phyloP scores from a whole-genome alignment of 257 asterid genomes.

The Lavandula angustifolia region DNA sequence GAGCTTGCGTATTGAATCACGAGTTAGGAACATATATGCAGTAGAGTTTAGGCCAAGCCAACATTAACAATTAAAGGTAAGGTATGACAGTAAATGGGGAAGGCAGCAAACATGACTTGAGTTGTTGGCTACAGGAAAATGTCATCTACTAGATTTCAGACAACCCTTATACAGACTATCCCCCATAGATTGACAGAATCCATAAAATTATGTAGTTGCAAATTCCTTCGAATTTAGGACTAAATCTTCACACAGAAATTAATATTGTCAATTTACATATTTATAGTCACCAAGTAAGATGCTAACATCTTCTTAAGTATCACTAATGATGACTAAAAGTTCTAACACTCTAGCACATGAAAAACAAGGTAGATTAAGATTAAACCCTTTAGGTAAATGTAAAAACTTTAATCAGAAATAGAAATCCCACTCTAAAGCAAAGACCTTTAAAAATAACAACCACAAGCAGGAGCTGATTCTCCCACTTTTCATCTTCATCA shows the following conservation, averaged over 20 bases:
- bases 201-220: constrained; percentile 5
- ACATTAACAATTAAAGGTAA: neutral
- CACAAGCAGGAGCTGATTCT: constrained; percentile 2
- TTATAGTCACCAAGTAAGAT: constrained; percentile 9
- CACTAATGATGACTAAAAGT: neutral
- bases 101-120: constrained; percentile 15
- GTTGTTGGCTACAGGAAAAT: neutral
- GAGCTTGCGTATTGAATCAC: neutral
- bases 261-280: neutral
- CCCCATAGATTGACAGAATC: constrained; percentile 18
- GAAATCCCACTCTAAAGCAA: constrained; percentile 24
- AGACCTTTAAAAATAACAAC: constrained; percentile 19
- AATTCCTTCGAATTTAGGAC: constrained; percentile 22
- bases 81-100: constrained; percentile 27
- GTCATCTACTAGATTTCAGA: constrained; percentile 23
- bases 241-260: constrained; percentile 8
- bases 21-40: constrained; percentile 23
- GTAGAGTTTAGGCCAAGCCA: constrained; percentile 12
- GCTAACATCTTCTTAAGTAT: neutral
- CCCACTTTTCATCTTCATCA: constrained; percentile 27
- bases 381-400: constrained; percentile 1
- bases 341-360: constrained; percentile 4
- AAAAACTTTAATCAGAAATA: constrained; percentile 5
- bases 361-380: constrained; percentile 9
- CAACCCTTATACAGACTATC: neutral